Base-by-base conservation (phyloP, 2,329 filamentous ascomycete species). In the Aureobasidium sp. region DNA sequence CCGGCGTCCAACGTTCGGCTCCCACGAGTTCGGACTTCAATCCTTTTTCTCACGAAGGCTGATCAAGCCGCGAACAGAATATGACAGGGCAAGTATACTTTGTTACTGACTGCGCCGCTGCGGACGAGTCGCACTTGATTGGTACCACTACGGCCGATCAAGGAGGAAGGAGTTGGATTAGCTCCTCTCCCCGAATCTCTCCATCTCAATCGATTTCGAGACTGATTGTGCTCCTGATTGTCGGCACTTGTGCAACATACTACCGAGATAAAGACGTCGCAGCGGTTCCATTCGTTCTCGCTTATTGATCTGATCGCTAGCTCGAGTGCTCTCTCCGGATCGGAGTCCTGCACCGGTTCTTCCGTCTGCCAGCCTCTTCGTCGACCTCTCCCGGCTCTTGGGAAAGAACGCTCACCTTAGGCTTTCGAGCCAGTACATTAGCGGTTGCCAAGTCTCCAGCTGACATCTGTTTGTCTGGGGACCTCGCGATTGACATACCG, bases 1-100 rank as follows among this genome's bases (percentile, higher is more conserved):
- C 57, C 48, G 41, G 57, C 57, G 42, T 48, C 27, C 57, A 59
- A 59, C 57, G 57, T 42, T n/a, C 57, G 57, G 57, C 44, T 59
- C 57, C 57, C 57, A 59, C 45, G 36, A 25, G 57, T 58, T 58
- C 54, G 54, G 54, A 47, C 41, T 21, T 21, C 21, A 21, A 21
- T 21, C 21, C 42, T 42, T 25, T 48, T 30, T 48, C 25, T 39
- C 32, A 58, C 54, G 42, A 48, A 21, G 27, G 42, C 32, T 39
- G 42, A 48, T 58, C 42, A 58, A 34, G 54, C 54, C 42, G 54
- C 29, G 54, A 25, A 32, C 32, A 4, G 30, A 58, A 39, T 39
- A 29, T 58, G 54, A 58, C 53, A 58, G 54, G 54, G 42, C 54
- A 48, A 47, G 41, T 44, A 10, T 44, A 21, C 27, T 32, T 54